Percentiles rank a stretch among this genome's conserved stretches.
These are phyloP conservation scores for Stagonosporopsis vannaccii DNA, from an alignment of 2,329 filamentous ascomycete genomes.

Conservation along the genomic window DNA sequence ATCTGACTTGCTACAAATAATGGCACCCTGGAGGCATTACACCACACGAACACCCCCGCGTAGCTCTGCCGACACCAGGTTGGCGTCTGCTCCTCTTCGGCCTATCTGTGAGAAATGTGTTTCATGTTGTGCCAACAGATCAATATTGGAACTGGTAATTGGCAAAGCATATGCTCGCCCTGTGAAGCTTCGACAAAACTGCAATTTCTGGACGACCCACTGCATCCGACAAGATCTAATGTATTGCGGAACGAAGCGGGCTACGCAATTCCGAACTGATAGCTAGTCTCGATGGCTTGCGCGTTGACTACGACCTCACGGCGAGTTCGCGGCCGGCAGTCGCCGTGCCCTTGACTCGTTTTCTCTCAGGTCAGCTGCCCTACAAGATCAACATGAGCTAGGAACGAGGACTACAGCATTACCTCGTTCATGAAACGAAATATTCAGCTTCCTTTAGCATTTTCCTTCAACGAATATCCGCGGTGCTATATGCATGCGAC, in stretches of 20 bases:
- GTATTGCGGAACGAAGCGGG: not conserved
- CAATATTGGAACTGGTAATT: not conserved
- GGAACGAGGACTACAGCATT: not conserved
- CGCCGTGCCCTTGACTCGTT: conserved; percentile 4
- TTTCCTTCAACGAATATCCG: conserved; percentile 2
- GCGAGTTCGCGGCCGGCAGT: conserved; percentile 18
- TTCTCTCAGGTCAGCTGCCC: conserved; percentile 2
- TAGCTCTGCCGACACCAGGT: not conserved
- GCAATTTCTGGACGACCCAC: too few species aligned
- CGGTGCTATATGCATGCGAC: not conserved
- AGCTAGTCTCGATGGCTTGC: not conserved
- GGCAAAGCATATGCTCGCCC: not conserved
- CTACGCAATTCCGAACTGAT: not conserved
- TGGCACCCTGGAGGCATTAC: not conserved
- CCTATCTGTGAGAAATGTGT: not conserved
- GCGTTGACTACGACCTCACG: conserved; percentile 1
- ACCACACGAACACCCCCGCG: not conserved
- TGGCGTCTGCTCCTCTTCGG: not conserved
- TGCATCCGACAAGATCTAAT: too few species aligned
- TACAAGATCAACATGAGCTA: not conserved
- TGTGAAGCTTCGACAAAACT: not conserved
- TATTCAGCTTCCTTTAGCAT: not conserved
- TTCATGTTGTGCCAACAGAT: not conserved
- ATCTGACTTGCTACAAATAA: not conserved
- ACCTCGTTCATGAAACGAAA: not conserved